Base-by-base conservation (phyloP, 108 stramenopile genomes). In the Seminavis robusta region DNA sequence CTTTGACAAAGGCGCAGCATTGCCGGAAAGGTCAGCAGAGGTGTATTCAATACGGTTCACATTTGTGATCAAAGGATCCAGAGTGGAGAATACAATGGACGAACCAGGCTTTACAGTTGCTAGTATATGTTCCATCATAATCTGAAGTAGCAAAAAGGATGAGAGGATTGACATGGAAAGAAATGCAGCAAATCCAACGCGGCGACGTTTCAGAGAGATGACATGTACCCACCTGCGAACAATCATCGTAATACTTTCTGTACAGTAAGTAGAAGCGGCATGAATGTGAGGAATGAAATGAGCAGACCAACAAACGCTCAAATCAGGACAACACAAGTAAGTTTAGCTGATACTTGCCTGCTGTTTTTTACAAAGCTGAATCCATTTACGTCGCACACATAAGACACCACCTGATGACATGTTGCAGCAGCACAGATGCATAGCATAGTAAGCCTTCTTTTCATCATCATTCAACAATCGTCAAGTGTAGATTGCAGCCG, bases 321-420 rank as follows among this genome's bases (percentile, higher is more conserved):
- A 9, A 37, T 13, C 9, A 11, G 10, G 10, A 37, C 36, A 37
- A 48, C 25, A 15, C 33, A 15, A 45, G 7, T 27, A 1, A 47
- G 19, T 17, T 17, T 16, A 43, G 15, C 0, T 36, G 8, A 10
- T 20, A 61, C 83, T 37, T 58, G 80, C 84, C 82, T 65, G 43
- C 86, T 88, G 50, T 89, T 89, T 76, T 95, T 97, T 33, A 98
- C 98, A 69, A 98, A 99, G 42, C 83, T 86, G 90, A 94, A 99
- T 1, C 99, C 99, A 69, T 99, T 99, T 23, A 99, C 99, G 70
- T 99, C 99, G 73, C 97, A 98, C n/a, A 95, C 94, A 62, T 90
- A 98, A 11, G 84, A 78, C 15, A 90, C 81, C 8, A 92, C 67
- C 6, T 81, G 76, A 34, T 92, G 84, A 5, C 94, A n/a, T n/a